Evolutionary conservation across 805 yeast genomes (phyloP).

Genomic region (Candida nemodendra): DNA sequence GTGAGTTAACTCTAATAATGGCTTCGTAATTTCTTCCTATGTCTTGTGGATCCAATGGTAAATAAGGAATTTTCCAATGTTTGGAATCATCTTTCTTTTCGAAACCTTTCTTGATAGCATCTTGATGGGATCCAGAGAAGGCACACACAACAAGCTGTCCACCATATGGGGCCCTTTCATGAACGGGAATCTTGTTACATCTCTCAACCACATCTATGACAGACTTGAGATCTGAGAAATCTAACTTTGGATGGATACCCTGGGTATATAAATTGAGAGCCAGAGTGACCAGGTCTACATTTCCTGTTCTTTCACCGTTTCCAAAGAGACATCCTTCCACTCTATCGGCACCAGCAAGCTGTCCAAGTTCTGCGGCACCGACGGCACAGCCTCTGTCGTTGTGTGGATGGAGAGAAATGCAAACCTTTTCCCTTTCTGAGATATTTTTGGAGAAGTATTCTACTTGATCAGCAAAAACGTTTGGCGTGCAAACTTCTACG

Average conservation of each 20-base stretch:
- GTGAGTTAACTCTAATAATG: constrained; percentile 85
- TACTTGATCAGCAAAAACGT: constrained; percentile 80
- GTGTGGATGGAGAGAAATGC: constrained; percentile 79
- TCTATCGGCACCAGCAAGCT: constrained; percentile 84
- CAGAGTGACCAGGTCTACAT: constrained; percentile 76
- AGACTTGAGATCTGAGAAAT: constrained; percentile 64
- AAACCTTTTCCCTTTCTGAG: constrained; percentile 64
- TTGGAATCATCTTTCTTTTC: constrained; percentile 38
- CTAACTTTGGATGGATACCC: constrained; percentile 69
- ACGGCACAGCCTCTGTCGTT: constrained; percentile 87
- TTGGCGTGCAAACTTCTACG: constrained; percentile 79
- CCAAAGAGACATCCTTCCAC: constrained; percentile 86
- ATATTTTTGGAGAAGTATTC: constrained; percentile 67
- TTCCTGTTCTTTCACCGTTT: constrained; percentile 86
- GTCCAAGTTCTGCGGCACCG: constrained; percentile 84
- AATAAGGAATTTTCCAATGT: constrained; percentile 73
- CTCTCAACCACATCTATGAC: constrained; percentile 73
- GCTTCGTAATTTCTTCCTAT: constrained; percentile 90
- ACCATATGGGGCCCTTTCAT: constrained; percentile 78
- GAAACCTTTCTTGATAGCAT: constrained; percentile 84
- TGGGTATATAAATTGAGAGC: constrained; percentile 79
- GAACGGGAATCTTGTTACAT: constrained; percentile 79
- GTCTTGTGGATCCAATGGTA: constrained; percentile 82
- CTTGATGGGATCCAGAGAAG: constrained; percentile 84
- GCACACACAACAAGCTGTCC: constrained; percentile 84